phyloP scores from a whole-genome alignment of 2,329 filamentous ascomycete genomes.

The Chaetomiaceae sp. region DNA sequence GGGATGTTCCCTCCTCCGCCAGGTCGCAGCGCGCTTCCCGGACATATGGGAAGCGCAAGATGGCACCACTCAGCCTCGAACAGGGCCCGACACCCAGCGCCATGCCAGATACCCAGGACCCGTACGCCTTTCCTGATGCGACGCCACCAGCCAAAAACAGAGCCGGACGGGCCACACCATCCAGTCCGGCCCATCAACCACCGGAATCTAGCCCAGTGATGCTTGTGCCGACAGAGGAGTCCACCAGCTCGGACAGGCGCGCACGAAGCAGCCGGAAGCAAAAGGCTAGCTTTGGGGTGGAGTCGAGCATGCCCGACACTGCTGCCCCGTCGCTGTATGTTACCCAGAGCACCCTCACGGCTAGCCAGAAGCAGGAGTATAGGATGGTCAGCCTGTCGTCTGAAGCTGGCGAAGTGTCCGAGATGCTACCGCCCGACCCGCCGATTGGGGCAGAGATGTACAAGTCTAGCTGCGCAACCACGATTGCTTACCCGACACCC shows the following conservation, averaged over 20 bases:
- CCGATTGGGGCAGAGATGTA: slow-evolving; percentile 12
- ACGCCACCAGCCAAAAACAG: slow-evolving; percentile 14
- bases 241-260: not conserved
- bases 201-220: slow-evolving; percentile 15
- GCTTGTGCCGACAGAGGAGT: slow-evolving; percentile 11
- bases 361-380: slow-evolving; percentile 37
- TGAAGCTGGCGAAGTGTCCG: slow-evolving; percentile 14
- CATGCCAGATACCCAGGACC: slow-evolving; percentile 18
- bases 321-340: slow-evolving; percentile 27
- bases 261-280: slow-evolving; percentile 4
- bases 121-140: slow-evolving; percentile 22
- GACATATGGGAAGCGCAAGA: slow-evolving; percentile 17
- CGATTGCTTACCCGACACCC: slow-evolving; percentile 35
- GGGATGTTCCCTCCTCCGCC: slow-evolving; percentile 39
- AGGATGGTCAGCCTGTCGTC: slow-evolving; percentile 26
- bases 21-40: slow-evolving; percentile 7
- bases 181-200: slow-evolving; percentile 1
- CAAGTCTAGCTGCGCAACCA: slow-evolving; percentile 31
- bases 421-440: slow-evolving; percentile 9
- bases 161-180: slow-evolving; percentile 1
- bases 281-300: not conserved
- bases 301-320: slow-evolving; percentile 14
- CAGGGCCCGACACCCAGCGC: not conserved
- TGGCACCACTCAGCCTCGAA: slow-evolving; percentile 7
- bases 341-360: slow-evolving; percentile 32